Evolutionary conservation across 1,139 yeast genomes (phyloP).

Genomic region (Pichia sp.): DNA sequence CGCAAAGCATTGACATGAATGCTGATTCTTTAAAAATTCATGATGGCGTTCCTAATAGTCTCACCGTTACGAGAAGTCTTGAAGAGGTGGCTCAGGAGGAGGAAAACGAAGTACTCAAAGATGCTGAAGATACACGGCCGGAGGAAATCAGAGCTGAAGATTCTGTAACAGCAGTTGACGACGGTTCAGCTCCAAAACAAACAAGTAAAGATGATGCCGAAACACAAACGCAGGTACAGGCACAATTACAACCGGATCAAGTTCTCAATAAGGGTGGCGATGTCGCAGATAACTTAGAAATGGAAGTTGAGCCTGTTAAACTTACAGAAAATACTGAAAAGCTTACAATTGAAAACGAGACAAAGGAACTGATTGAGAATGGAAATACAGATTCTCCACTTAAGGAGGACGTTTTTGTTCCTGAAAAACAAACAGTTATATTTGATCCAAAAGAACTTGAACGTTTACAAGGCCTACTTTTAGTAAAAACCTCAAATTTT

Average conservation of each 20-base stretch:
- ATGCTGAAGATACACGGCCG: neutral
- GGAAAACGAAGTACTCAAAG: constrained; percentile 2
- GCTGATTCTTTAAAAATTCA: neutral
- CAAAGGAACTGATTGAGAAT: constrained; percentile 5
- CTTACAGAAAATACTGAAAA: constrained; percentile 19
- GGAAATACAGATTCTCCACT: constrained; percentile 25
- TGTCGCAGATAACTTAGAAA: constrained; percentile 16
- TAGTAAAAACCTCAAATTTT: constrained; percentile 42
- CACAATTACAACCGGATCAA: constrained; percentile 16
- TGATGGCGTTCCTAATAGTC: neutral
- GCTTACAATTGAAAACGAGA: constrained; percentile 17
- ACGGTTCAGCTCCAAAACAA: neutral
- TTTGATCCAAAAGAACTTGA: constrained; percentile 35
- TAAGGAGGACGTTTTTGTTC: constrained; percentile 21
- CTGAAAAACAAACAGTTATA: constrained; percentile 26
- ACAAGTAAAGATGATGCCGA: neutral
- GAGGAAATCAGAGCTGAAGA: neutral
- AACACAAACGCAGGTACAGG: constrained; percentile 21
- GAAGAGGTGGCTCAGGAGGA: constrained; percentile 5
- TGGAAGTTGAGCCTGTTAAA: constrained; percentile 29
- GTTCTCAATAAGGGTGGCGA: neutral
- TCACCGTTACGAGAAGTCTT: constrained; percentile 1
- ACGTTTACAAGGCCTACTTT: constrained; percentile 32
- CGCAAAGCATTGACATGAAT: neutral
- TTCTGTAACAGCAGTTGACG: constrained; percentile 1